Evolutionary conservation across 106 monocot genomes (phyloP), one percentile per base, ranked within the genome.

Genomic region (Allium cepa): DNA sequence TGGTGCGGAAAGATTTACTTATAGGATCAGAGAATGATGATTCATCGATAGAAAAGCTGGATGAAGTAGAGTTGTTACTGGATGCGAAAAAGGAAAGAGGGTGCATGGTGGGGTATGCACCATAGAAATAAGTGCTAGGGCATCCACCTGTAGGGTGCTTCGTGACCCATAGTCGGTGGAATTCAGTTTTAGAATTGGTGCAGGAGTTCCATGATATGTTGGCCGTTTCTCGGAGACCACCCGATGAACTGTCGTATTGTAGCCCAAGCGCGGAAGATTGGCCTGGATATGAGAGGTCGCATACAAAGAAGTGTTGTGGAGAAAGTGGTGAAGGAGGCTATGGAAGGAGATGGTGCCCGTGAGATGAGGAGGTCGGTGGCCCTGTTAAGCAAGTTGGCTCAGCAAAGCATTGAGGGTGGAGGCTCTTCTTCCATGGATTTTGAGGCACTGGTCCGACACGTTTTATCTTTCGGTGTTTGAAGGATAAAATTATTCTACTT

Each of bases 131-230:
- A n/a, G 56, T 56, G n/a, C 56, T 56, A 56, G 56, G 14, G 1
- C 56, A 56, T n/a, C 56, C 56, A 2, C 3, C 56, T 3, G 56
- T 56, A 11, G 56, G 56, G 56, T 56, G 56, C n/a, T 56, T 56
- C 56, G 14, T 56, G 56, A 56, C 56, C 14, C 56, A 56, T 4
- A 45, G 79, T 63, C 79, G 83, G 10, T 83, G 83, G 83, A 83
- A 83, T 72, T 79, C 79, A 68, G 76, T 75, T 14, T 26, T 84
- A 56, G 83, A 84, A 61, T 71, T 70, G 53, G 53, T 71, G 52
- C 57, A 55, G 53, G 73, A 45, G 73, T 73, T 63, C 73, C 9
- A 73, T 73, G 73, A 57, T 73, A 1, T 73, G 73, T 9, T 73
- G 73, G 73, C 73, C 73, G 1, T 57, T 47, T 47, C 52, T 65